Percentiles rank a stretch among this genome's conserved stretches.
These are phyloP conservation scores for Fallopia convolvulus DNA, from an alignment of 148 eudicot species.

Conservation along the genomic window DNA sequence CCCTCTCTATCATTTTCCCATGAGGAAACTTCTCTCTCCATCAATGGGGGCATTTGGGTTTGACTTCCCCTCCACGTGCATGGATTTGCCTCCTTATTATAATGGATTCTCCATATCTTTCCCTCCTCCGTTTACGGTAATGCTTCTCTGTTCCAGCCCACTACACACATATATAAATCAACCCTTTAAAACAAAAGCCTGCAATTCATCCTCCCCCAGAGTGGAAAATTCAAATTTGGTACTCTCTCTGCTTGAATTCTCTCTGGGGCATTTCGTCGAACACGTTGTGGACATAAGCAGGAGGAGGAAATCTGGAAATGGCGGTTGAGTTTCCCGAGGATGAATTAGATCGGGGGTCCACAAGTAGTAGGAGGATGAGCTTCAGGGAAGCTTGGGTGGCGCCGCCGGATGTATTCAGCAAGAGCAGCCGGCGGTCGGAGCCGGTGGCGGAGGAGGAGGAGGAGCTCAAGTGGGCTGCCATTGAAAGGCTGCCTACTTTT, in stretches of 20 bases:
- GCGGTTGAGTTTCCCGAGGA: background rate
- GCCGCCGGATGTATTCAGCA: constrained; percentile 21
- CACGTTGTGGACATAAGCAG: background rate
- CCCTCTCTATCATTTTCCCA: background rate
- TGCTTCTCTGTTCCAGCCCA: background rate
- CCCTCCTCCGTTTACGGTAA: constrained; percentile 2
- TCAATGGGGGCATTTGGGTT: background rate
- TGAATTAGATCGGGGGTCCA: constrained; percentile 5
- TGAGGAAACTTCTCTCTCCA: background rate
- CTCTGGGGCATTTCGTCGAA: background rate
- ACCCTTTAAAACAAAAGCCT: background rate
- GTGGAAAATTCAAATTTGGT: background rate
- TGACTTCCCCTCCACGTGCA: constrained; percentile 5
- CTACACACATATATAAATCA: background rate
- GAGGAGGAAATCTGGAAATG: background rate
- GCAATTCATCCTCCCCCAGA: background rate
- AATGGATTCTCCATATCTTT: background rate
- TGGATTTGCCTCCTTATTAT: background rate
- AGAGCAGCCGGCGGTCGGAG: constrained; percentile 19
- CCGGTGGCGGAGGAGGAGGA: constrained; percentile 37
- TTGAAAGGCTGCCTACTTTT: constrained; percentile 52
- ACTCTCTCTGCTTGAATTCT: background rate
- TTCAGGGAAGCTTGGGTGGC: constrained; percentile 23
- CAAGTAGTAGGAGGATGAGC: constrained; percentile 15
- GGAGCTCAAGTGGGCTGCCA: constrained; percentile 64